phyloP scores from a whole-genome alignment of 306 rosid genomes.

The Luffa aegyptiaca region DNA sequence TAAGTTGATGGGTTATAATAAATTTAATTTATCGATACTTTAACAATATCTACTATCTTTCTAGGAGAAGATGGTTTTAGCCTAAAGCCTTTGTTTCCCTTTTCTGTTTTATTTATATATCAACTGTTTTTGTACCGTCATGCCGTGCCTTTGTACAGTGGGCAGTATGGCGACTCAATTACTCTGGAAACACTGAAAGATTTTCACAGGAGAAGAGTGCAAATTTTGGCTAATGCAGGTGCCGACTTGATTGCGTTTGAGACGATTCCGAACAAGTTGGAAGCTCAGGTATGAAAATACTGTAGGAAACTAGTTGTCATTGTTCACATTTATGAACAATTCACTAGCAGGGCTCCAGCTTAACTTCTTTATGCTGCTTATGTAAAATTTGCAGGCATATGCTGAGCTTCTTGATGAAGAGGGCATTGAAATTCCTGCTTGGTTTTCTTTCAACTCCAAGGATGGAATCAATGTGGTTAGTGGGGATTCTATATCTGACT shows the following conservation, averaged over 20 bases:
- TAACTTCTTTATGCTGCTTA: background rate
- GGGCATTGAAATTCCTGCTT: slow-evolving; percentile 65
- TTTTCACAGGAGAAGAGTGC: slow-evolving; percentile 71
- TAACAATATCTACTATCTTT: background rate
- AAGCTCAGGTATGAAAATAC: slow-evolving; percentile 48
- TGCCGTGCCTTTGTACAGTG: slow-evolving; percentile 27
- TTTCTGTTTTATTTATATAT: background rate
- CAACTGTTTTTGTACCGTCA: background rate
- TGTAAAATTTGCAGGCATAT: slow-evolving; percentile 47
- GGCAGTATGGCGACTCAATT: slow-evolving; percentile 58
- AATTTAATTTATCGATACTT: too few relatives aligned
- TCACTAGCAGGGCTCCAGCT: background rate
- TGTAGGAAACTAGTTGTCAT: background rate
- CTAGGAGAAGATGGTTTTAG: background rate
- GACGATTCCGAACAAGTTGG: slow-evolving; percentile 73
- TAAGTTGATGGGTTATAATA: too few relatives aligned
- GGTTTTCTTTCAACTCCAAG: slow-evolving; percentile 76
- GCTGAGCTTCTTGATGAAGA: slow-evolving; percentile 70
- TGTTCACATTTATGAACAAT: background rate
- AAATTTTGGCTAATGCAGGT: slow-evolving; percentile 63
- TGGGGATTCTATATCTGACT: slow-evolving; percentile 66
- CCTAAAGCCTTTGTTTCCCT: background rate
- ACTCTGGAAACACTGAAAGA: slow-evolving; percentile 53
- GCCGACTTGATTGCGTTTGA: slow-evolving; percentile 86
- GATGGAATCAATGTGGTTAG: slow-evolving; percentile 61